Evolutionary conservation across 176 grass and related monocot genomes (phyloP), one percentile per base, ranked within the genome.

Genomic region (Chrysopogon serrulatus): DNA sequence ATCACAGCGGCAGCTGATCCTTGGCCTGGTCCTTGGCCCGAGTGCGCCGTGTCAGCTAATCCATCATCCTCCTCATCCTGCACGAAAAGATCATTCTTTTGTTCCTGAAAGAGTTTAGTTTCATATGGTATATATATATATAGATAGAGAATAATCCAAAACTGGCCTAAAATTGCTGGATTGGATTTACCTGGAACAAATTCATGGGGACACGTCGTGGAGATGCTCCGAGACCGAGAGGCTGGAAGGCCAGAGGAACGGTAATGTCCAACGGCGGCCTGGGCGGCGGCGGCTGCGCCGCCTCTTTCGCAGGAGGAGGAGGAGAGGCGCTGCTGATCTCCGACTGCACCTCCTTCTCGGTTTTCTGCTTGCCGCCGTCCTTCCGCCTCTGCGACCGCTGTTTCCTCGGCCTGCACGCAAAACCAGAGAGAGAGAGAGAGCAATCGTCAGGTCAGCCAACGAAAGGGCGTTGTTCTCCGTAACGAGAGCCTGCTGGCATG

Each of bases 301-400:
- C 89, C 89, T 63, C 60, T 45, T 44, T 61, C 31, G 61, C 75
- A 34, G 41, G 51, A 34, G 49, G 63, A 34, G 41, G 51, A 34
- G 49, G 63, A 43, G 80, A 70, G 18, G 18, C 41, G 7, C 18
- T 31, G 26, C 23, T 60, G 5, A 66, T 35, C 40, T 31, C 68
- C 6, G 45, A 24, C 2, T 45, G 33, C 49, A 69, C n/a, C n/a
- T n/a, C n/a, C n/a, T n/a, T 60, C 37, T 65, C 89, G 19, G 32
- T 1, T 40, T 65, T 84, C 28, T 26, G 54, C 36, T 34, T 76
- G 59, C 11, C 41, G 59, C 11, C 41, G 21, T 84, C 82, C 72
- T 31, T 88, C 64, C 77, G 81, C 39, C 42, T 81, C 26, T 64
- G 65, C 6, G 85, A 81, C 15, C 28, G 81, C 0, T 73, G 76